Conservation (phyloP, 495 filamentous ascomycete genomes). For the Aspergillus sclerotioniger region DNA sequence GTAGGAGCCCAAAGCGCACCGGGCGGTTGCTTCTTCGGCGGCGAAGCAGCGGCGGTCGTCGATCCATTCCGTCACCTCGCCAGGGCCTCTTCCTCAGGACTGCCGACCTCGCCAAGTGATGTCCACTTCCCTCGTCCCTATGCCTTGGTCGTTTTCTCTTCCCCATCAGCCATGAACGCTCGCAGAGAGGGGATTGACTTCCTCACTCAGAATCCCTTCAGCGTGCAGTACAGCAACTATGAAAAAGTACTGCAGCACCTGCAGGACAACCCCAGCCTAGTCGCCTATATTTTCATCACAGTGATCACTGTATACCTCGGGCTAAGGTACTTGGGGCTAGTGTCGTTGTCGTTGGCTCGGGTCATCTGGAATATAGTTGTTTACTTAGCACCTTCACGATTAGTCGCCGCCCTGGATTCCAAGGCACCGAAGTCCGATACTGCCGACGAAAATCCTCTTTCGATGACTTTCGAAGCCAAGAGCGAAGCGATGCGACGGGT, state of each 20-base stretch:
- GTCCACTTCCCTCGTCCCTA: conserved; percentile 19
- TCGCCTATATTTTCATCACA: conserved; percentile 23
- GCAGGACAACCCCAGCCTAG: conserved; percentile 27
- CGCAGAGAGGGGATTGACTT: conserved; percentile 35
- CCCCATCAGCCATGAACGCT: conserved; percentile 41
- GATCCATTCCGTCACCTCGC: not conserved
- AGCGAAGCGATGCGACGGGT: conserved; percentile 66
- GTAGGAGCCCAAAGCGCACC: conserved; percentile 30
- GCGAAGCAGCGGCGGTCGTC: conserved; percentile 4
- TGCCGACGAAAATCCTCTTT: conserved; percentile 17
- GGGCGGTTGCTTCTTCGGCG: conserved; percentile 11
- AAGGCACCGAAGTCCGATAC: conserved; percentile 29
- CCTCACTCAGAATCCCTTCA: conserved; percentile 32
- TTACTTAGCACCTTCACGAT: conserved; percentile 54
- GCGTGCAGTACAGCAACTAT: conserved; percentile 34
- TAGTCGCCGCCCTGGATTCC: conserved; percentile 60
- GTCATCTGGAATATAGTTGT: conserved; percentile 63
- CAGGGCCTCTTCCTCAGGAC: not conserved
- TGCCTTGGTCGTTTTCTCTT: conserved; percentile 19
- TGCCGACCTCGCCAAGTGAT: conserved; percentile 19
- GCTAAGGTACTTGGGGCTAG: conserved; percentile 29
- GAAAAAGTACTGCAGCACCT: conserved; percentile 28
- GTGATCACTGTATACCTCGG: conserved; percentile 27
- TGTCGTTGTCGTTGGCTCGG: conserved; percentile 27
- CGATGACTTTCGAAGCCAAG: conserved; percentile 47